Evolutionary conservation across 2,329 filamentous ascomycete species (phyloP), one percentile per base, ranked within the genome.

Genomic region (Alternaria gansuensis): DNA sequence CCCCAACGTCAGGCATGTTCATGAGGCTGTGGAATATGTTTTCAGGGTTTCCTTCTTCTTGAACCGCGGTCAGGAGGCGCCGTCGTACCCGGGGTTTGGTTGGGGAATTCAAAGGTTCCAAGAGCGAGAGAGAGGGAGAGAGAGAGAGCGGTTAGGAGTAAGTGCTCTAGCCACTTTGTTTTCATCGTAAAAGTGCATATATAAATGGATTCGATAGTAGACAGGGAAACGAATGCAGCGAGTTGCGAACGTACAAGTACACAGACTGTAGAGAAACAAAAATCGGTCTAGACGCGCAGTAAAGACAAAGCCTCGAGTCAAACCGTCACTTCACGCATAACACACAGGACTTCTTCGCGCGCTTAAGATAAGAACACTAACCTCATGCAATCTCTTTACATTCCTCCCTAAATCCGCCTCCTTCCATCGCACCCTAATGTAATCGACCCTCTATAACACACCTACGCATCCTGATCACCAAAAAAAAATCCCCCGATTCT

Each of bases 401-500:
- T 33, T 14, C 0, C 3, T 9, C 3, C n/a, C 2, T 21, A 5
- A 2, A 3, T 14, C 1, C 3, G 17, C 17, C 17, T 17, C 17
- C 17, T 17, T 17, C 17, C 17, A 17, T 4, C 26, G n/a, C 8
- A 8, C 26, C 26, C 26, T 28, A 5, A 34, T 4, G 3, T 8
- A 11, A 9, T n/a, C 29, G 13, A 34, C 21, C 14, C 10, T 1
- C 5, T 11, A 4, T 40, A 2, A 2, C 2, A 23, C 3, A 13
- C 23, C 37, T 21, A 4, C 37, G 23, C 13, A 23, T 23, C 17
- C 17, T 17, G 1, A 17, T 17, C 17, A 17, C 17, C 17, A 17
- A 17, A 17, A 17, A 17, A 17, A 17, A 17, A 17, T 9, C 2
- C 13, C 37, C 37, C 37, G 17, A 23, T 40, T 10, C 37, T 21